Evolutionary conservation across 805 yeast genomes (phyloP), one percentile per base, ranked within the genome.

Genomic region (Vanderwaltozyma yarrowii): DNA sequence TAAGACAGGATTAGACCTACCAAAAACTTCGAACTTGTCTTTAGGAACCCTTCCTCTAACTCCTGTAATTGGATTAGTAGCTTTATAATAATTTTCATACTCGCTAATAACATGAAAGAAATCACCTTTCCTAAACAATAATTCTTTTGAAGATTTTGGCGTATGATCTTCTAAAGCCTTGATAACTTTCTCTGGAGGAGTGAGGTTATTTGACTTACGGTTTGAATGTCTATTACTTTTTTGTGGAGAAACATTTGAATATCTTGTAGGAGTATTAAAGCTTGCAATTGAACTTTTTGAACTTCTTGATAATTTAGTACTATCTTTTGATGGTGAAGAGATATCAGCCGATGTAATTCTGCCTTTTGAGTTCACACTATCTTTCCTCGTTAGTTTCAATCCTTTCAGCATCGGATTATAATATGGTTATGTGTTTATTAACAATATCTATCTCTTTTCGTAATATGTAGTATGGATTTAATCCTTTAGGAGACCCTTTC

Each of bases 31-130:
- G 60, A 89, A 92, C 57, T 80, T 78, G 8, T 76, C 64, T 30
- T 76, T 76, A 3, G 97, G 96, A 1, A 92, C 97, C 72, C 82
- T 74, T 1, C 98, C 98, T 37, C 74, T 70, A 16, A 70, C 62
- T 49, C 80, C 76, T 25, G 80, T 76, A 32, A 82, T 73, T 13
- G 97, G 96, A 57, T 89, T 87, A 37, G 78, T 76, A 2, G 95
- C 96, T 51, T 85, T 87, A 51, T 77, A 85, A 87, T 94, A 85
- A 46, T 75, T 79, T 39, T 73, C 68, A 38, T 73, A 73, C 37
- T 75, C 71, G 19, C 76, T 76, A 25, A 71, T 67, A 3, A 92
- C 92, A 54, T 85, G 86, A 62, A 88, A 85, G 54, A 88, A 88
- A 54, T 89, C 96, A 27, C 96, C 96, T 49, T 78, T 74, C 30